Percentiles rank a stretch among this genome's conserved stretches.
Conservation (phyloP, 768 basidiomycete genomes). For the Boletus tomentosulus region DNA sequence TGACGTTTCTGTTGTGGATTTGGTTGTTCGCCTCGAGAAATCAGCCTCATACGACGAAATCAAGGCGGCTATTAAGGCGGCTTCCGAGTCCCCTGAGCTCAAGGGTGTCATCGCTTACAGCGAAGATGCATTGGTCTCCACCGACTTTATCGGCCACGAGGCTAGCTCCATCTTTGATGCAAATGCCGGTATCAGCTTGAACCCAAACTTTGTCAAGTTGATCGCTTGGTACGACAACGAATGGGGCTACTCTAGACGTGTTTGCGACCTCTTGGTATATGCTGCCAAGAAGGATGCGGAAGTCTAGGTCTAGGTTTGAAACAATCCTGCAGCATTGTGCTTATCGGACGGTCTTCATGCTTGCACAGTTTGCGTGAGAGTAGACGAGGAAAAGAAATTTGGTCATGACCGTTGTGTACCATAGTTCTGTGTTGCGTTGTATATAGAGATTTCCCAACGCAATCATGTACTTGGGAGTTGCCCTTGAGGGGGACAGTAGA, state of each 20-base stretch:
- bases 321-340: neutral
- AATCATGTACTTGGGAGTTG: neutral
- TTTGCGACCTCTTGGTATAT: slow-evolving; percentile 82
- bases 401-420: neutral
- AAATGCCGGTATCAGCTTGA: slow-evolving; percentile 87
- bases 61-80: slow-evolving; percentile 79
- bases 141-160: slow-evolving; percentile 81
- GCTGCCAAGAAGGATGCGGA: slow-evolving; percentile 69
- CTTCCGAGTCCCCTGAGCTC: slow-evolving; percentile 57
- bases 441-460: neutral
- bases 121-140: slow-evolving; percentile 89
- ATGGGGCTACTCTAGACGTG: slow-evolving; percentile 92
- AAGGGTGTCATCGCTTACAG: slow-evolving; percentile 87
- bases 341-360: neutral
- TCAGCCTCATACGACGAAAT: slow-evolving; percentile 82
- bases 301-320: slow-evolving; percentile 13
- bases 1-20: slow-evolving; percentile 97
- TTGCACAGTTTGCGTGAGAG: neutral
- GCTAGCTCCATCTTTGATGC: slow-evolving; percentile 94
- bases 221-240: slow-evolving; percentile 96
- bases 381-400: neutral
- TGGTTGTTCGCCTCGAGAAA: slow-evolving; percentile 91
- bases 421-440: neutral
- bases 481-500: too few relatives aligned
- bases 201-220: slow-evolving; percentile 92